Conservation (phyloP, 192 early-diverging fungal genomes). For the Coemansia sp. region DNA sequence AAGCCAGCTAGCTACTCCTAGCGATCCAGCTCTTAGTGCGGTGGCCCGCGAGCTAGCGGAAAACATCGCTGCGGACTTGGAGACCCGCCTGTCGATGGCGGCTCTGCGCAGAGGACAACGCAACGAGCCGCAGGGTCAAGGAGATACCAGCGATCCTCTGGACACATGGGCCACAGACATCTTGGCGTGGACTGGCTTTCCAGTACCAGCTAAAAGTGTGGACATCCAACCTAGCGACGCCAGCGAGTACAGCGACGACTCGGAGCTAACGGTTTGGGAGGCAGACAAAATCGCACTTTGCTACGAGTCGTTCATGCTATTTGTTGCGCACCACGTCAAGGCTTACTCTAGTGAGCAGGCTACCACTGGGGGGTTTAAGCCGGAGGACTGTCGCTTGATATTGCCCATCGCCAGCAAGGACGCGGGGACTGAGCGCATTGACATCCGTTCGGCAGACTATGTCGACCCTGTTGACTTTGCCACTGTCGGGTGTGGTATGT, state of each 20-base stretch:
- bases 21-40: neutral
- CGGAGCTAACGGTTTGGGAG: neutral
- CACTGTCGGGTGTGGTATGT: neutral
- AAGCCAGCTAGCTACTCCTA: neutral
- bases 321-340: neutral
- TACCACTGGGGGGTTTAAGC: neutral
- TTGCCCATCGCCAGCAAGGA: neutral
- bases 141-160: neutral
- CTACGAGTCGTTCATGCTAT: neutral
- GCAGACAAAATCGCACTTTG: neutral
- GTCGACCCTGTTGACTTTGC: neutral
- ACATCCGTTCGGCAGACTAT: neutral
- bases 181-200: neutral
- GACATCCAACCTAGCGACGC: neutral
- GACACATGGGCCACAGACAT: neutral
- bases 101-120: neutral
- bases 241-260: neutral
- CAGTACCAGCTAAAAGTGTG: neutral
- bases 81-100: neutral
- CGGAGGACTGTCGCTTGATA: neutral
- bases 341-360: neutral
- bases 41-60: neutral
- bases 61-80: neutral
- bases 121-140: neutral
- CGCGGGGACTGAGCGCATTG: neutral